Base-by-base conservation (phyloP, 2,329 filamentous ascomycete genomes). In the Zymoseptoria passerinii region DNA sequence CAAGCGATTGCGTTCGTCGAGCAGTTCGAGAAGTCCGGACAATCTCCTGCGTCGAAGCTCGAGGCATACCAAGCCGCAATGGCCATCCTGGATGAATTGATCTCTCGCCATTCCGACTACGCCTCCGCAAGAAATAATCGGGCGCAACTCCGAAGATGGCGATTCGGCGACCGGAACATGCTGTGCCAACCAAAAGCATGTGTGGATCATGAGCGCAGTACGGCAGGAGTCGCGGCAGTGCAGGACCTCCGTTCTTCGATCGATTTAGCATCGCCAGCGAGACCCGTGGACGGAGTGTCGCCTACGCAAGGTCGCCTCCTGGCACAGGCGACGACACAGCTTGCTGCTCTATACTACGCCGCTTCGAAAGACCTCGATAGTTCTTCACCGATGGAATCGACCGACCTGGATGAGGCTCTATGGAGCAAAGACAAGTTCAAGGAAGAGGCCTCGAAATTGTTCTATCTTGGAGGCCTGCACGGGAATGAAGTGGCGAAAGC, bases 61-160 rank as follows among this genome's bases (percentile, higher is more conserved):
- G 40, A 59, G 28, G 62, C 63, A 54, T 66, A 67, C 58, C 58
- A 57, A 52, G 28, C 48, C 8, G 67, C 69, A 1, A 61, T 70
- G 8, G 35, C 71, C 8, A 72, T 75, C 5, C 75, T 92, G 4
- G 77, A 79, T 28, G 68, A 72, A 1, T 76, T 90, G 29, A 81
- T 90, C 48, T 67, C 75, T 2, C 72, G 80, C 23, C 70, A 83
- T 55, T 86, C 88, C 2, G 72, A 75, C 29, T 92, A 92, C 71
- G 87, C 88, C 20, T 89, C 86, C 62, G 86, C 84, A 5, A 81
- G 83, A 58, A 88, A 90, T 70, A 92, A 92, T 72, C 80, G 88
- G 53, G 88, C 86, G 2, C 89, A 92, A 71, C 57, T 84, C 6
- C 56, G 64, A 20, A 57, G 67, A 29, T 68, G 66, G 67, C 59